These are phyloP conservation scores for Gremmenia infestans DNA, from an alignment of 2,329 filamentous ascomycete genomes.

Conservation along the genomic window DNA sequence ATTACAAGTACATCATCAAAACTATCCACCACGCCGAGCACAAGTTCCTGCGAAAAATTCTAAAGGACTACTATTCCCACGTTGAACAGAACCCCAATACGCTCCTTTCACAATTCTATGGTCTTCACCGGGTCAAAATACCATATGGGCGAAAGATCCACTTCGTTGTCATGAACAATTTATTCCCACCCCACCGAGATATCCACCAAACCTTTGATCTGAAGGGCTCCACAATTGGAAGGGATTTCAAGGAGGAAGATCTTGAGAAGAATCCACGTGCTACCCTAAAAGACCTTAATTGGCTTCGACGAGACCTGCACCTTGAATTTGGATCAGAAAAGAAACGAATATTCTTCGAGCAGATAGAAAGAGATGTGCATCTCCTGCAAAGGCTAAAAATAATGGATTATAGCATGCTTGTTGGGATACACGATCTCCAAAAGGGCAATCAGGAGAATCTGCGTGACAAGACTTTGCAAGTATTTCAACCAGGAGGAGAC, in stretches of 20 bases:
- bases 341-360: slow-evolving; percentile 81
- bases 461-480: slow-evolving; percentile 80
- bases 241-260: slow-evolving; percentile 86
- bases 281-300: slow-evolving; percentile 95
- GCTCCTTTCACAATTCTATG: slow-evolving; percentile 94
- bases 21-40: slow-evolving; percentile 96
- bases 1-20: slow-evolving; percentile 99
- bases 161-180: slow-evolving; percentile 99
- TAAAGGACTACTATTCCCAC: slow-evolving; percentile 91
- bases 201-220: slow-evolving; percentile 96
- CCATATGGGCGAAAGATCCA: slow-evolving; percentile 97
- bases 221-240: slow-evolving; percentile 91
- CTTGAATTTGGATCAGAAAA: slow-evolving; percentile 87
- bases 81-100: slow-evolving; percentile 94
- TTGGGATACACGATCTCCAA: slow-evolving; percentile 87
- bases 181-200: slow-evolving; percentile 94
- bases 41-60: slow-evolving; percentile 76
- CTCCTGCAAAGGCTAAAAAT: slow-evolving; percentile 86
- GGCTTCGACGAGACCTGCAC: slow-evolving; percentile 79
- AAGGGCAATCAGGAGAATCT: slow-evolving; percentile 95
- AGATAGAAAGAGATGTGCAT: slow-evolving; percentile 81
- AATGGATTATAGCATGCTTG: slow-evolving; percentile 96
- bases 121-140: slow-evolving; percentile 95
- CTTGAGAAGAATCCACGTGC: slow-evolving; percentile 84
- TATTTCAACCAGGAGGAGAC: slow-evolving; percentile 86